Evolutionary conservation across 2,329 filamentous ascomycete species (phyloP).

Genomic region (Coleophoma cylindrospora): DNA sequence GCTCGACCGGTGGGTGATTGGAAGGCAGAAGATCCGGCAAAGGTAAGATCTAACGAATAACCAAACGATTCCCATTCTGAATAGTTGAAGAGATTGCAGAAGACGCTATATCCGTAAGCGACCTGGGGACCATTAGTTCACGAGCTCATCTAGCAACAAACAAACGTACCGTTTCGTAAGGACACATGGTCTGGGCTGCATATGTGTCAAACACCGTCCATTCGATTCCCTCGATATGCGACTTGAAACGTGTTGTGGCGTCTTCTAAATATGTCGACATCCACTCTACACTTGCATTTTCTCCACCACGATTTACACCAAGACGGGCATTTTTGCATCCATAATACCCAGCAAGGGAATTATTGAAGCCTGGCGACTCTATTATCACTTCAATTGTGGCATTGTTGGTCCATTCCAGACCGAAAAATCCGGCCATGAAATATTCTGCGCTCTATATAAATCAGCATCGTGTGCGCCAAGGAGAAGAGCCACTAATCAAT

Average conservation of each 20-base stretch:
- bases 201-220: slow-evolving; percentile 62
- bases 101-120: slow-evolving; percentile 69
- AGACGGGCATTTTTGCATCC: slow-evolving; percentile 58
- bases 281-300: slow-evolving; percentile 54
- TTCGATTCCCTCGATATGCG: slow-evolving; percentile 49
- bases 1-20: slow-evolving; percentile 43
- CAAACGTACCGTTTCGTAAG: slow-evolving; percentile 60
- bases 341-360: slow-evolving; percentile 63
- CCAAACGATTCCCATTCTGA: slow-evolving; percentile 70
- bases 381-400: slow-evolving; percentile 69
- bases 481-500: too few species aligned
- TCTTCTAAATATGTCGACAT: slow-evolving; percentile 58
- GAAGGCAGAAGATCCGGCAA: slow-evolving; percentile 43
- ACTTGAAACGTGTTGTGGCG: slow-evolving; percentile 53
- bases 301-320: slow-evolving; percentile 40
- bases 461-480: too few species aligned
- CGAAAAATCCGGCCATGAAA: slow-evolving; percentile 76
- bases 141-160: not conserved
- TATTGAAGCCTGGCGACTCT: slow-evolving; percentile 60
- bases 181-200: slow-evolving; percentile 66
- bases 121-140: slow-evolving; percentile 33
- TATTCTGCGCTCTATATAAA: slow-evolving; percentile 52
- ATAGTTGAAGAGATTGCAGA: slow-evolving; percentile 71
- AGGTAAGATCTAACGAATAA: slow-evolving; percentile 65
- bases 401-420: slow-evolving; percentile 67